A percentile compares a stretch with the other conserved stretches of the same genome.
Evolutionary conservation across 805 yeast genomes (phyloP).

Genomic region (Lipomyces starkeyi): DNA sequence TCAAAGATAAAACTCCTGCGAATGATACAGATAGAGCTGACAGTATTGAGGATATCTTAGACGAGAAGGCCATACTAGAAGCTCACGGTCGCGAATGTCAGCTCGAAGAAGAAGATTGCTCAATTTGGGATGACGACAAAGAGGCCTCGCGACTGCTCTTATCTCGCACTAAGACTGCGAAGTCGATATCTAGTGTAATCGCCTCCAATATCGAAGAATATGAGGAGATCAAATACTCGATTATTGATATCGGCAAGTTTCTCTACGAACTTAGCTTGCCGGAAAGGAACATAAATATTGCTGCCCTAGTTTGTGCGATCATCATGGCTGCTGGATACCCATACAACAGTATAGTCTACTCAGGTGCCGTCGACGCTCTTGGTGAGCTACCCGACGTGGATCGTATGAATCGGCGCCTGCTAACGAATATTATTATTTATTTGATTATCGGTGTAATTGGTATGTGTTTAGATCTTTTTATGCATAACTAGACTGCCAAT

Average conservation of each 20-base stretch:
- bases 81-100: not conserved
- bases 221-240: not conserved
- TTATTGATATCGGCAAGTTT: slow-evolving; percentile 13
- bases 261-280: slow-evolving; percentile 20
- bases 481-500: not conserved
- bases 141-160: slow-evolving; percentile 19
- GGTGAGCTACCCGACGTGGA: slow-evolving; percentile 44
- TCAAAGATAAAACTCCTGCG: slow-evolving; percentile 18
- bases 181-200: slow-evolving; percentile 22
- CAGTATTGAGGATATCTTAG: slow-evolving; percentile 23
- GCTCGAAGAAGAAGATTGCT: not conserved
- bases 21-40: slow-evolving; percentile 20
- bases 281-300: slow-evolving; percentile 20
- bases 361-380: slow-evolving; percentile 45
- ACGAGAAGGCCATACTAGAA: slow-evolving; percentile 30
- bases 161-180: slow-evolving; percentile 25
- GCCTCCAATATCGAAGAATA: not conserved
- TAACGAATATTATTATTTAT: slow-evolving; percentile 49
- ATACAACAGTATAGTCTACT: slow-evolving; percentile 49
- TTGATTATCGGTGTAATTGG: slow-evolving; percentile 38
- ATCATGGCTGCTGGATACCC: slow-evolving; percentile 37
- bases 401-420: slow-evolving; percentile 47
- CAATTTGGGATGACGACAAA: slow-evolving; percentile 6
- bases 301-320: slow-evolving; percentile 24
- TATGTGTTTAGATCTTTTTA: slow-evolving; percentile 36